Base-by-base conservation (phyloP, 495 filamentous ascomycete genomes). In the Aspergillus nidulans region DNA sequence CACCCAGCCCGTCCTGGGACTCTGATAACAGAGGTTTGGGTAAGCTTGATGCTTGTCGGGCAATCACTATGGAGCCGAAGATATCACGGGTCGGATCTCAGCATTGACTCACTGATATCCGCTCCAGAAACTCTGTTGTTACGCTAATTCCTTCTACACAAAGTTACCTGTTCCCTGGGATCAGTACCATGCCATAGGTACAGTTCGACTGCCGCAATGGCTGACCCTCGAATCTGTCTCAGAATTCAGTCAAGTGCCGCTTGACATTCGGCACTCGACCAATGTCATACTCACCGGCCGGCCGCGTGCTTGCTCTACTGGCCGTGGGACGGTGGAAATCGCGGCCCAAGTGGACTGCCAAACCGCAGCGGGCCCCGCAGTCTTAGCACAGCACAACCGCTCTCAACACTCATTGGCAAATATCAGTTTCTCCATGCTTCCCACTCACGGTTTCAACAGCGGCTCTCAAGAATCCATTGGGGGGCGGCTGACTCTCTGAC, bases 101-200 rank as follows among this genome's bases (percentile, higher is more conserved):
- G 9, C 1, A 20, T 21, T 21, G 16, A 28, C 0, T 40, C 38
- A 40, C 20, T 45, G 24, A 41, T 19, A 41, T 41, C 24, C 21
- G 24, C 25, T 30, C 23, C 44, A 28, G 44, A 47, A 47, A 47
- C 44, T 49, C 45, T 49, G 45, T 49, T 36, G 45, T 28, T 49
- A 28, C 45, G 45, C 45, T 49, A 49, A 49, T 34, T 20, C n/a
- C 10, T 16, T 49, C 28, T 34, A 34, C 45, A 20, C 12, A 49
- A 34, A 49, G 28, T 49, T 34, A 34, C 45, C 45, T 49, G 28
- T 49, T 28, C 45, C 28, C 12, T 28, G 44, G 44, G 21, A 47
- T 39, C 36, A 39, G 15, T 39, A 18, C 19, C 7, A 23, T 6
- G 20, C 3, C n/a, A 42, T 42, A 42, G 4, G 13, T 40, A 18